Evolutionary conservation across 2,329 filamentous ascomycete species (phyloP).

Genomic region (Cadophora gregata): DNA sequence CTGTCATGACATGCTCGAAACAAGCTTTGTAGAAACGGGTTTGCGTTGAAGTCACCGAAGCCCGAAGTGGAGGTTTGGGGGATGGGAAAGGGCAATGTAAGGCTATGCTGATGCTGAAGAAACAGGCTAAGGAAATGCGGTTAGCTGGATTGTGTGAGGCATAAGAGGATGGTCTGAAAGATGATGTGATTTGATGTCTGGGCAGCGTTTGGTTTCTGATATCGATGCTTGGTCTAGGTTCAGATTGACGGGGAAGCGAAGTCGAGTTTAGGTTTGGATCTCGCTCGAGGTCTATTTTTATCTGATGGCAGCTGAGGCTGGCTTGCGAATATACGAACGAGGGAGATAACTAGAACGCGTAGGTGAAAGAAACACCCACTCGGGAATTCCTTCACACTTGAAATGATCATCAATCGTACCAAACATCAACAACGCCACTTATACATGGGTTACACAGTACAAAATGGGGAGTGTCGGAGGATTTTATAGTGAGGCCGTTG

Average conservation of each 20-base stretch:
- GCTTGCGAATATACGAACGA: no score
- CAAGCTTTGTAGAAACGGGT: slow-evolving; percentile 1
- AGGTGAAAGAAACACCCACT: not conserved
- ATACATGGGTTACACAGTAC: not conserved
- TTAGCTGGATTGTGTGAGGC: not conserved
- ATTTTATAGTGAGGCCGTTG: slow-evolving; percentile 1
- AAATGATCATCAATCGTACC: not conserved
- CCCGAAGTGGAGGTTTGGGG: not conserved
- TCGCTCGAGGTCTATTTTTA: not conserved
- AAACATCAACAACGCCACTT: slow-evolving; percentile 2
- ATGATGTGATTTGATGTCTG: slow-evolving; percentile 19
- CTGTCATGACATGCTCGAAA: slow-evolving; percentile 1
- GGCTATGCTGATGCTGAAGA: no score
- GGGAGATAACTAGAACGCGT: not conserved
- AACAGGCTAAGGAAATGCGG: not conserved
- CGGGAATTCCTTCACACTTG: not conserved
- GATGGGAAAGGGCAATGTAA: not conserved
- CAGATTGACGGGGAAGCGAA: not conserved
- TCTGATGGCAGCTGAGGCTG: not conserved
- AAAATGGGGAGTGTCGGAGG: not conserved
- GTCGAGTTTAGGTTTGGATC: not conserved
- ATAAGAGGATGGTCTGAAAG: slow-evolving; percentile 16
- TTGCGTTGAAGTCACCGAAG: not conserved
- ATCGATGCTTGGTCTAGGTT: not conserved
- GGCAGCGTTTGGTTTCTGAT: slow-evolving; percentile 55